Conservation (phyloP, 2,329 filamentous ascomycete genomes). For the Nigrospora sphaerica region DNA sequence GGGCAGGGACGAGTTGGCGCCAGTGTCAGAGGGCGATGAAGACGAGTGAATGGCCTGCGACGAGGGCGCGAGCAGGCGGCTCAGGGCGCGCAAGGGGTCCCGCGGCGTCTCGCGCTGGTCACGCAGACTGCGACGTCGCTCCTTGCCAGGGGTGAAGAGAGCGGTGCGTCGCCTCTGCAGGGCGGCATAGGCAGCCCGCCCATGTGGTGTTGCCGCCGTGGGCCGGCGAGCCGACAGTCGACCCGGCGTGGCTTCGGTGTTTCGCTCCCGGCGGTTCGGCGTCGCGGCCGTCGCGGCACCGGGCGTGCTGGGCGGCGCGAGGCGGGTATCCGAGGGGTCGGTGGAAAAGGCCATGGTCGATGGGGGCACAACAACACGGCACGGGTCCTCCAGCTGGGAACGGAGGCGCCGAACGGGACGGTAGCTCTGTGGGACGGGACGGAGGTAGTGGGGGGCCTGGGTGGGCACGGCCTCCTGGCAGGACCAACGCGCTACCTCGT, state of each 20-base stretch:
- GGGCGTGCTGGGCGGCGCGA: constrained; percentile 17
- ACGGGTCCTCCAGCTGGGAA: too few relatives aligned
- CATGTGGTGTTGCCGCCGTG: constrained; percentile 49
- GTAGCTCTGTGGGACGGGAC: too few relatives aligned
- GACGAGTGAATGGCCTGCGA: constrained; percentile 38
- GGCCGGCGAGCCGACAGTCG: constrained; percentile 36
- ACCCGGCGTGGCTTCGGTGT: constrained; percentile 31
- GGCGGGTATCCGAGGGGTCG: constrained; percentile 8
- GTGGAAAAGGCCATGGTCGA: constrained; percentile 3
- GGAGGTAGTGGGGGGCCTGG: too few relatives aligned
- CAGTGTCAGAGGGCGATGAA: constrained; percentile 26
- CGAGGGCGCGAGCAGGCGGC: constrained; percentile 43
- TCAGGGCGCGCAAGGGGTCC: constrained; percentile 38
- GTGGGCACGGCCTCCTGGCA: too few relatives aligned
- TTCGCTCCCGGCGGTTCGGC: constrained; percentile 22
- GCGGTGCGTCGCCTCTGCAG: constrained; percentile 52
- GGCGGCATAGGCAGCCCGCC: constrained; percentile 50
- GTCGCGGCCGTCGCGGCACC: constrained; percentile 14
- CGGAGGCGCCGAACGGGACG: too few relatives aligned
- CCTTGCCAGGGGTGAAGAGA: constrained; percentile 52
- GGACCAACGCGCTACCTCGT: too few relatives aligned
- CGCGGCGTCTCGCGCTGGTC: constrained; percentile 33
- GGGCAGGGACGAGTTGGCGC: constrained; percentile 15
- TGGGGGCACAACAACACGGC: neutral
- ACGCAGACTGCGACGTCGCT: constrained; percentile 50